Base-by-base conservation (phyloP, 768 basidiomycete genomes). In the Mycena maculata region DNA sequence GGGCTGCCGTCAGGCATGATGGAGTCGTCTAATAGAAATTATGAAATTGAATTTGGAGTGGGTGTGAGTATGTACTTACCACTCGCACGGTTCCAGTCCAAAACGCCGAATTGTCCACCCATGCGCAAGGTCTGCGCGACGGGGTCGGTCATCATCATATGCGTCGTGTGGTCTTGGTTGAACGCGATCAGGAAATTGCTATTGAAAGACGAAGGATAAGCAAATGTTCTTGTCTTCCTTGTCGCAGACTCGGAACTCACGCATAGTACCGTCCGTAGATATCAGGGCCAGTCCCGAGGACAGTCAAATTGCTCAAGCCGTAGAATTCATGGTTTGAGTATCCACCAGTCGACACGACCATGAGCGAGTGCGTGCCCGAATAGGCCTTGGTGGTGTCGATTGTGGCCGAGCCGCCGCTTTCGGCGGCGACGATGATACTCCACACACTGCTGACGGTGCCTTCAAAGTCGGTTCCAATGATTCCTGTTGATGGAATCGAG, bases 111-210 rank as follows among this genome's bases (percentile, higher is more conserved):
- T 63, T 71, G 70, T 39, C 70, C 70, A 53, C 70, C 70, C 70
- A 71, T 71, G 63, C 67, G 66, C 53, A 71, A 53, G 47, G 70
- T 68, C 60, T 71, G 66, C 58, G 70, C 62, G 59, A 68, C 65
- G 49, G 70, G 70, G 70, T 71, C 70, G 60, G 70, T 68, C 70
- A 71, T 71, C 70, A 71, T 71, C 70, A 71, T 71, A 60, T 71
- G 70, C 54, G 70, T 71, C 16, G 23, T 61, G 67, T 71, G 70
- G 66, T 71, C 63, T 65, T 71, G 70, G 0, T 8, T 71, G 63
- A 71, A 71, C 48, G 63, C 70, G 55, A 18, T 71, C 59, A 56
- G 31, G 67, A 71, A 71, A 57, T 71, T 71, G 30, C 70, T 71
- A 56, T 52, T 55, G 56, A 60, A 60, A 63, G 59, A 59, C 49